Evolutionary conservation across 2,329 filamentous ascomycete species (phyloP).

Genomic region (Exophiala aquamarina): DNA sequence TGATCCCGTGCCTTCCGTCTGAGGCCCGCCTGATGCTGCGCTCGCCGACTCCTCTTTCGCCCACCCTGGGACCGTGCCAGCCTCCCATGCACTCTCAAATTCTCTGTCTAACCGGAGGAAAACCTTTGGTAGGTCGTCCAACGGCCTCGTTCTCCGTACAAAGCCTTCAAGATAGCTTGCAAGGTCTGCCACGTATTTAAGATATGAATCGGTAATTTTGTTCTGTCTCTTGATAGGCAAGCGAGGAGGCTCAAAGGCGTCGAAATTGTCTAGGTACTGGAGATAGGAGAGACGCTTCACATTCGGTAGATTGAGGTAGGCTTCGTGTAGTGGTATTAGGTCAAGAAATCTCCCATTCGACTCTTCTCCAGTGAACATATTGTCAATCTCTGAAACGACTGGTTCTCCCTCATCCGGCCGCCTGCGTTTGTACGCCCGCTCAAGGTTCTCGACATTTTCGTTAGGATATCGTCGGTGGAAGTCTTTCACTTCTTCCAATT

Average conservation of each 20-base stretch:
- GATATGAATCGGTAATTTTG: slow-evolving; percentile 91
- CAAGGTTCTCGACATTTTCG: slow-evolving; percentile 91
- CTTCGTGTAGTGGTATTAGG: slow-evolving; percentile 77
- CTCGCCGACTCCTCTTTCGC: slow-evolving; percentile 51
- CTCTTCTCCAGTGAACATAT: slow-evolving; percentile 94
- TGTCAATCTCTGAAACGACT: slow-evolving; percentile 71
- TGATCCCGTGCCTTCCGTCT: slow-evolving; percentile 59
- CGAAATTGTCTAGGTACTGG: slow-evolving; percentile 89
- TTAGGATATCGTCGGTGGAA: slow-evolving; percentile 92
- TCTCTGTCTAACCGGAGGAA: slow-evolving; percentile 76
- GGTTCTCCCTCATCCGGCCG: slow-evolving; percentile 64
- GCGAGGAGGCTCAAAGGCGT: slow-evolving; percentile 74
- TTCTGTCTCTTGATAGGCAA: slow-evolving; percentile 74
- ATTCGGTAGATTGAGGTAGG: slow-evolving; percentile 84
- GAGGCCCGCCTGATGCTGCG: slow-evolving; percentile 41
- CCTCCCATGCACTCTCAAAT: slow-evolving; percentile 80
- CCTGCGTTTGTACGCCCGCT: slow-evolving; percentile 81
- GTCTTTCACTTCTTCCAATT: slow-evolving; percentile 75
- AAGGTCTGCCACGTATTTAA: slow-evolving; percentile 79
- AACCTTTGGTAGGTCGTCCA: slow-evolving; percentile 81
- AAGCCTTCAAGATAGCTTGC: slow-evolving; percentile 85
- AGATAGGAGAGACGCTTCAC: slow-evolving; percentile 85
- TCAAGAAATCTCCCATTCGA: slow-evolving; percentile 92
- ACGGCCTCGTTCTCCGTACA: slow-evolving; percentile 76
- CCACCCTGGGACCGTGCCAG: slow-evolving; percentile 80